Percentiles rank a stretch among this genome's conserved stretches.
phyloP scores from a whole-genome alignment of 495 filamentous ascomycete species.

The Aspergillus affinis region DNA sequence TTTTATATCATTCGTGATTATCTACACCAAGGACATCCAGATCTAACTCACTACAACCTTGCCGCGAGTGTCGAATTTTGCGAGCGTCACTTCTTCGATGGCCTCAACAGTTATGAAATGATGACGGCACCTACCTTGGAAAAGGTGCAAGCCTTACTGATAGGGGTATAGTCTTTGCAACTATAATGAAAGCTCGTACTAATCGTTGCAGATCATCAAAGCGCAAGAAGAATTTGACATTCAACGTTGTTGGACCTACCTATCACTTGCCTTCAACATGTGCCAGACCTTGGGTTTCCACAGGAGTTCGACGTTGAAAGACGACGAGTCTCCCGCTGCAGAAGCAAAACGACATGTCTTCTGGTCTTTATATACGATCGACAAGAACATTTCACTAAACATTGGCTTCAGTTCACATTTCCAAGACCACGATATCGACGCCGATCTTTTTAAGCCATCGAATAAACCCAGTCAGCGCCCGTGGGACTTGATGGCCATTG shows the following conservation, averaged over 20 bases:
- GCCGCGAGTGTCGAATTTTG: constrained; percentile 15
- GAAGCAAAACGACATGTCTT: constrained; percentile 28
- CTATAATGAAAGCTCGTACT: neutral
- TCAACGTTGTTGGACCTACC: constrained; percentile 28
- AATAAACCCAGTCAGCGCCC: constrained; percentile 15
- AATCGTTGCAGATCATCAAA: constrained; percentile 20
- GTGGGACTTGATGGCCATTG: constrained; percentile 27
- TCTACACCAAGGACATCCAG: constrained; percentile 21
- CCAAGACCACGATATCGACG: constrained; percentile 30
- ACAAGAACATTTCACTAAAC: constrained; percentile 30
- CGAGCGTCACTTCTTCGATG: constrained; percentile 18
- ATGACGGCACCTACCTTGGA: constrained; percentile 24
- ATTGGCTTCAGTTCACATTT: constrained; percentile 29
- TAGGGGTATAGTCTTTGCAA: constrained; percentile 17
- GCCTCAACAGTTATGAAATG: constrained; percentile 23
- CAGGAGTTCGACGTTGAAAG: constrained; percentile 14
- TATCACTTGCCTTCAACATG: constrained; percentile 30
- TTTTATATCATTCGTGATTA: constrained; percentile 29
- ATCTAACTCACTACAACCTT: constrained; percentile 19
- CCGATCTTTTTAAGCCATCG: constrained; percentile 20
- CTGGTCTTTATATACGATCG: constrained; percentile 28
- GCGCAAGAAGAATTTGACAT: constrained; percentile 29
- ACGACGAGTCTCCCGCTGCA: constrained; percentile 13
- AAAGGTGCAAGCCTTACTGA: constrained; percentile 27
- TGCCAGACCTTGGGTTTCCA: constrained; percentile 27